Evolutionary conservation across 2,329 filamentous ascomycete genomes (phyloP).

Genomic region (Epichloe hybrida): DNA sequence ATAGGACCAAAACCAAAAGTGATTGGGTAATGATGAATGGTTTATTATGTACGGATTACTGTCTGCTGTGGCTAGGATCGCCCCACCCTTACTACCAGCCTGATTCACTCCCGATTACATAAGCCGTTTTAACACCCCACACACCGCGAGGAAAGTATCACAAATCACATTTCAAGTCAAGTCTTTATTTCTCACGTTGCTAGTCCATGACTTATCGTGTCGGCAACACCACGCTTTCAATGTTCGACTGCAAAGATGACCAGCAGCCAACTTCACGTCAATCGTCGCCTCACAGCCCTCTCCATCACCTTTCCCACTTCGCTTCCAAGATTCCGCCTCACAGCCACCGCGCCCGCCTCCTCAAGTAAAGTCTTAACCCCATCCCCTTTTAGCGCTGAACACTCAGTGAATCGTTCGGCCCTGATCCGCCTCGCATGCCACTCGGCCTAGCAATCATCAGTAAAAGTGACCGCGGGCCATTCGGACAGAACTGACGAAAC

Average conservation of each 20-base stretch:
- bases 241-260: neutral
- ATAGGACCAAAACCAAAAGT: too few relatives aligned
- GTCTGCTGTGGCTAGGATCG: too few relatives aligned
- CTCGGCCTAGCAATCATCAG: conserved; percentile 12
- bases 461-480: neutral
- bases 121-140: too few relatives aligned
- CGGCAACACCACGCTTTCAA: too few relatives aligned
- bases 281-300: neutral
- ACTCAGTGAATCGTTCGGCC: conserved; percentile 19
- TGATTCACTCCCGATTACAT: too few relatives aligned
- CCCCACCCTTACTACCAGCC: too few relatives aligned
- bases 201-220: neutral
- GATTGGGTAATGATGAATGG: too few relatives aligned
- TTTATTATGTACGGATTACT: too few relatives aligned
- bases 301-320: neutral
- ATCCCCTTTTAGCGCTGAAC: conserved; percentile 23
- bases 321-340: conserved; percentile 7
- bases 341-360: conserved; percentile 13
- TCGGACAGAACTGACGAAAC: neutral
- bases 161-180: too few relatives aligned
- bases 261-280: neutral
- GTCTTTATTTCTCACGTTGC: neutral
- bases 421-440: conserved; percentile 20
- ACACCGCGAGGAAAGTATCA: too few relatives aligned
- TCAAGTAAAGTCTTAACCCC: conserved; percentile 19